Conservation (phyloP, 1,284 basidiomycete species). For the Peniophora sp. region DNA sequence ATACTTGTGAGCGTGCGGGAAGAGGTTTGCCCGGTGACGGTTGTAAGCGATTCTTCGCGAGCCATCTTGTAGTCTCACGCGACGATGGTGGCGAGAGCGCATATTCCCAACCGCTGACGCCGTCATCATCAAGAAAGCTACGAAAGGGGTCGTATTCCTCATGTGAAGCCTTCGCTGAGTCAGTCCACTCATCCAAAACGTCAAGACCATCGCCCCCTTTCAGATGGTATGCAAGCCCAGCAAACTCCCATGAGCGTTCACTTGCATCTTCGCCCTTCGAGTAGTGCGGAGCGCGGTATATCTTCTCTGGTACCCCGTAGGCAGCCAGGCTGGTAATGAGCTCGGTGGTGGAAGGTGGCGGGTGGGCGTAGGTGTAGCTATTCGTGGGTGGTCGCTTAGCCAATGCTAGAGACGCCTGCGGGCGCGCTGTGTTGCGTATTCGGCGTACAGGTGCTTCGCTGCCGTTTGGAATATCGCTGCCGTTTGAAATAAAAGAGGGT, state of each 20-base stretch:
- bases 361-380: slow-evolving; percentile 39
- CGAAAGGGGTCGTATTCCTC: slow-evolving; percentile 5
- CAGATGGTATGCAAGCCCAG: slow-evolving; percentile 69
- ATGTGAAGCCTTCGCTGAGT: background rate
- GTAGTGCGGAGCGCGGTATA: slow-evolving; percentile 78
- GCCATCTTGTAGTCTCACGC: slow-evolving; percentile 44
- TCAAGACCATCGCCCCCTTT: slow-evolving; percentile 50
- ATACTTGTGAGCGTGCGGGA: slow-evolving; percentile 44
- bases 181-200: slow-evolving; percentile 45
- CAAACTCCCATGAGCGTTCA: slow-evolving; percentile 66
- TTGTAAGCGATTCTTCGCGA: slow-evolving; percentile 23
- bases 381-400: slow-evolving; percentile 9
- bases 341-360: slow-evolving; percentile 48
- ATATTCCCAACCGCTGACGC: slow-evolving; percentile 72
- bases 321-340: slow-evolving; percentile 47
- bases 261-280: slow-evolving; percentile 71
- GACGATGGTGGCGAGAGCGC: slow-evolving; percentile 55
- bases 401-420: slow-evolving; percentile 4
- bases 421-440: background rate
- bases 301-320: slow-evolving; percentile 47
- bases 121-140: slow-evolving; percentile 10
- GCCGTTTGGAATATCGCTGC: no score
- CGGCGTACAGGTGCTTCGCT: no score
- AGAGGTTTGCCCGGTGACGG: slow-evolving; percentile 12
- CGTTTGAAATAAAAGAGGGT: no score